phyloP scores from a whole-genome alignment of 176 grass and related monocot genomes.

The Carex myosuroides region DNA sequence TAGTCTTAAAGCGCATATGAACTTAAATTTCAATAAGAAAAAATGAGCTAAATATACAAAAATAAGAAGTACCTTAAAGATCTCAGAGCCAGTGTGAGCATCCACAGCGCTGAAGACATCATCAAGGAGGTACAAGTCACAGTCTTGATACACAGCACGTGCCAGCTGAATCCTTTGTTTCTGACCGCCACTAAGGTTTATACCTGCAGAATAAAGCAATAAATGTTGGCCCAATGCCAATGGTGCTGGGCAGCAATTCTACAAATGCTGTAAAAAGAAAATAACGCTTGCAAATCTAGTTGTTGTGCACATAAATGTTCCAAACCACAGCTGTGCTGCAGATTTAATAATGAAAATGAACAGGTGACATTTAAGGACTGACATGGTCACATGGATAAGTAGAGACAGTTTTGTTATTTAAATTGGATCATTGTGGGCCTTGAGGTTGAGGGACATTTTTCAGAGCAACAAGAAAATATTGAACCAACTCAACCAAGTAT shows the following conservation, averaged over 20 bases:
- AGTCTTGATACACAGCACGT: slow-evolving; percentile 87
- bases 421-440: not conserved
- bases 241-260: not conserved
- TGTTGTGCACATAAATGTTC: not conserved
- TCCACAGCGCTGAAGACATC: slow-evolving; percentile 96
- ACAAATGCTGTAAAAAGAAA: not conserved
- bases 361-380: not conserved
- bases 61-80: slow-evolving; percentile 56
- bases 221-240: not conserved
- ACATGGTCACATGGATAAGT: not conserved
- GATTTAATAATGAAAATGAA: not conserved
- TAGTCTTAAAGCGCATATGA: not conserved
- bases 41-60: not conserved
- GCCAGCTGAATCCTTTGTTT: slow-evolving; percentile 98
- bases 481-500: too few species aligned
- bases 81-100: slow-evolving; percentile 75
- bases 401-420: not conserved
- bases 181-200: slow-evolving; percentile 93
- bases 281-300: not conserved
- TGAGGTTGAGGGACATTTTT: too few species aligned
- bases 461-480: too few species aligned
- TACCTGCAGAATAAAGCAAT: slow-evolving; percentile 16
- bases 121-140: slow-evolving; percentile 84
- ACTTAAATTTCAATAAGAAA: not conserved
- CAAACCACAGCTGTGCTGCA: not conserved